Base-by-base conservation (phyloP, 805 yeast genomes). In the Soucietia sequanensis region DNA sequence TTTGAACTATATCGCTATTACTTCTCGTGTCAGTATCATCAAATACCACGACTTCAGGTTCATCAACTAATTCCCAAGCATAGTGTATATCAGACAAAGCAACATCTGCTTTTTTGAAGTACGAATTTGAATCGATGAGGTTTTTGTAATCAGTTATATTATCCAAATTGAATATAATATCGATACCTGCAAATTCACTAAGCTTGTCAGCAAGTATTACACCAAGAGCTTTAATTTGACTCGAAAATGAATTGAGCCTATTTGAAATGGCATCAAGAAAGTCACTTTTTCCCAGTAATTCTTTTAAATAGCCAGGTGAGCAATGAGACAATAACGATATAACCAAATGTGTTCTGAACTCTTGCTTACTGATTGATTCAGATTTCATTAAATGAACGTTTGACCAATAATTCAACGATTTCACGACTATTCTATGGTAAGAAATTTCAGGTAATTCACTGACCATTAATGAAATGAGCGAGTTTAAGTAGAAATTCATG, bases 131-230 rank as follows among this genome's bases (percentile, higher is more conserved):
- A 11, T 42, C 35, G 1, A 52, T 50, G 13, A 54, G 34, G 14
- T 34, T 24, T 2, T 19, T 46, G 39, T 65, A 68, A 38, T 52
- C 50, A 6, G 56, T 54, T 3, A 58, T 50, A 2, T 56, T 51
- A 4, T 60, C 54, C 37, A 66, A 47, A 4, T 53, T 47, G 42
- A 68, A 68, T 3, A 68, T 65, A 30, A 43, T 44, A 2, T 52
- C 57, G 13, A 52, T 48, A 0, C 54, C 54, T 12, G 56, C 54
- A 13, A 56, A 31, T 14, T 45, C 56, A 42, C 75, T 67, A 1
- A 76, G 50, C 11, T 53, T 49, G 46, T 81, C 82, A 1, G 85
- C 86, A 5, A 82, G 52, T 11, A 72, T 48, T 54, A 82, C 75
- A 0, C 81, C 89, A 21, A 80, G 54, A 10, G 65, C 49, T 36